Conservation (phyloP, 768 basidiomycete species). For the Boletus coccyginus region DNA sequence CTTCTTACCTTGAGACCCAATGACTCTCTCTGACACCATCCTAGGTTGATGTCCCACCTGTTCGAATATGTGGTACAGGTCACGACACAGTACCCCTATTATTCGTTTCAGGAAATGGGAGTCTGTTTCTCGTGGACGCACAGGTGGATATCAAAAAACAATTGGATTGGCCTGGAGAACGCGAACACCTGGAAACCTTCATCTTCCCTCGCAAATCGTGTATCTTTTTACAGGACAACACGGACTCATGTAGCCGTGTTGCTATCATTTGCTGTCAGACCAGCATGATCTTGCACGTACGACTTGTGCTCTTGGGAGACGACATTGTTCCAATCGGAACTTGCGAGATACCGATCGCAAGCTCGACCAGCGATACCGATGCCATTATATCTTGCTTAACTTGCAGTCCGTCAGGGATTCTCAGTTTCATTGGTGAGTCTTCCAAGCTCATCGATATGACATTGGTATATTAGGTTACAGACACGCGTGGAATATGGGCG, state of each 20-base stretch:
- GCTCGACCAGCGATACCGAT: neutral
- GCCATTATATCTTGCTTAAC: slow-evolving; percentile 13
- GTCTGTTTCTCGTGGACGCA: slow-evolving; percentile 30
- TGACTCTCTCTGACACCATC: slow-evolving; percentile 9
- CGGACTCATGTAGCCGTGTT: slow-evolving; percentile 1
- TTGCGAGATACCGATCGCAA: slow-evolving; percentile 22
- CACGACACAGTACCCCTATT: slow-evolving; percentile 28
- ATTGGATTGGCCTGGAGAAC: slow-evolving; percentile 27
- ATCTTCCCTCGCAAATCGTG: slow-evolving; percentile 30
- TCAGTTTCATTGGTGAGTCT: slow-evolving; percentile 50
- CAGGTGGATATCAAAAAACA: slow-evolving; percentile 27
- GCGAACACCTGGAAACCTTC: slow-evolving; percentile 27
- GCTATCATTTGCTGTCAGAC: slow-evolving; percentile 25
- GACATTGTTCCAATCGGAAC: slow-evolving; percentile 14
- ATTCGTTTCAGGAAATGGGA: slow-evolving; percentile 33
- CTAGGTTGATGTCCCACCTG: slow-evolving; percentile 45
- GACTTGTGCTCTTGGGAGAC: slow-evolving; percentile 19
- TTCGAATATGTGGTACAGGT: slow-evolving; percentile 36
- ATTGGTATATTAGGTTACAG: slow-evolving; percentile 28
- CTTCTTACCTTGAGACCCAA: neutral
- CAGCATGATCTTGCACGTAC: slow-evolving; percentile 19
- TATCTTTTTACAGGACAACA: slow-evolving; percentile 25
- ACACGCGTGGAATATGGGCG: slow-evolving; percentile 43
- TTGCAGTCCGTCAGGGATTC: slow-evolving; percentile 44
- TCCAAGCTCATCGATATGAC: neutral